These are phyloP conservation scores for Acacia acuminata DNA, from an alignment of 306 rosid species.

Conservation along the genomic window DNA sequence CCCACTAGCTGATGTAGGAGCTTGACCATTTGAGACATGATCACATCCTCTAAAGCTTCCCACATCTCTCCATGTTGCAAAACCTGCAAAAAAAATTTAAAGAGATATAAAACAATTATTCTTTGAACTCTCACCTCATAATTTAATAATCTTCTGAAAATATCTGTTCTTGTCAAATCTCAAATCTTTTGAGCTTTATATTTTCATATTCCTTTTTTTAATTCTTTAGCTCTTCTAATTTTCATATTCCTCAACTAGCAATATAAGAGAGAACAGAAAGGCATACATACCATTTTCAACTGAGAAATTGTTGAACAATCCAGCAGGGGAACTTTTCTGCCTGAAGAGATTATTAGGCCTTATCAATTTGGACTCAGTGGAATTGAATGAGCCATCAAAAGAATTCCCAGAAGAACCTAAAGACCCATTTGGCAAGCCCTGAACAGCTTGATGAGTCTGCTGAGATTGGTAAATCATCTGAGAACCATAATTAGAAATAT, in stretches of 20 bases:
- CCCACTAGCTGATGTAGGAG: constrained; percentile 41
- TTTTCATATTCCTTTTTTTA: background rate
- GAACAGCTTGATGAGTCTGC: constrained; percentile 46
- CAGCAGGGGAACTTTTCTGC: constrained; percentile 76
- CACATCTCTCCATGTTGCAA: constrained; percentile 45
- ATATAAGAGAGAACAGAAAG: background rate
- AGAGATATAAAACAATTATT: background rate
- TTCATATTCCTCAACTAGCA: background rate
- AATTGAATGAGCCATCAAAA: constrained; percentile 48
- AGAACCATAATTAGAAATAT: constrained; percentile 43
- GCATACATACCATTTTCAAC: constrained; percentile 56
- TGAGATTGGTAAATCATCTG: constrained; percentile 48
- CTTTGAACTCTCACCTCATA: background rate
- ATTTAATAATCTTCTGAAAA: background rate
- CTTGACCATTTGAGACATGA: constrained; percentile 46
- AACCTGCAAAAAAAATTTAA: constrained; percentile 36
- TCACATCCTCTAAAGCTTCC: constrained; percentile 41
- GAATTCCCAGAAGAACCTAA: constrained; percentile 21
- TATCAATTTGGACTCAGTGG: constrained; percentile 41
- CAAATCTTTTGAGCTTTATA: background rate
- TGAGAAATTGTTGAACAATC: constrained; percentile 43
- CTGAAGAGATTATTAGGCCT: constrained; percentile 53
- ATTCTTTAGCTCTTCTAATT: too few relatives aligned
- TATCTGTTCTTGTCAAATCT: background rate
- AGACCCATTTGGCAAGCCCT: constrained; percentile 34